These are phyloP conservation scores for Coemansia sp. DNA, from an alignment of 192 early-diverging fungal species.

Conservation along the genomic window DNA sequence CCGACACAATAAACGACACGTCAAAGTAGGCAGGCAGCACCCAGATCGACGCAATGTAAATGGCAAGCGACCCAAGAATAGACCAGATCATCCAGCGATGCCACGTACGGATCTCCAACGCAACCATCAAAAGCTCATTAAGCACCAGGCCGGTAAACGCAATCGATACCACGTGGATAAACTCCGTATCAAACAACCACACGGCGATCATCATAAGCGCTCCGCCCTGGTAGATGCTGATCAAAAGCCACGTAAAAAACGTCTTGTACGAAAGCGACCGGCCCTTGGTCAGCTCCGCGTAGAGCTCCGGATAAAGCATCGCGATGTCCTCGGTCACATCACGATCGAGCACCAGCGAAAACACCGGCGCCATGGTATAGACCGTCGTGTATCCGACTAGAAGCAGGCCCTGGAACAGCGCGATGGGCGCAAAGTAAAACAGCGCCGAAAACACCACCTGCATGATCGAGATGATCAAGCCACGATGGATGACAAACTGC, in stretches of 20 bases:
- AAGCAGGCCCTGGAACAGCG: slow-evolving; percentile 84
- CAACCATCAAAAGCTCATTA: slow-evolving; percentile 96
- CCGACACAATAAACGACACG: slow-evolving; percentile 78
- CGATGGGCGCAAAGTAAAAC: slow-evolving; percentile 97
- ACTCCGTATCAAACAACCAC: slow-evolving; percentile 92
- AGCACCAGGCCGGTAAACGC: slow-evolving; percentile 91
- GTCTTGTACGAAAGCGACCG: slow-evolving; percentile 87
- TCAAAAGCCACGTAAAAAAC: slow-evolving; percentile 91
- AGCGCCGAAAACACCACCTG: slow-evolving; percentile 95
- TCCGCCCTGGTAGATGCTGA: slow-evolving; percentile 95
- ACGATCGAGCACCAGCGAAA: slow-evolving; percentile 88
- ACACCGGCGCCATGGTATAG: slow-evolving; percentile 96
- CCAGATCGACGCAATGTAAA: slow-evolving; percentile 88
- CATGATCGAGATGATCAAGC: slow-evolving; percentile 95
- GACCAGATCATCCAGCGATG: slow-evolving; percentile 86
- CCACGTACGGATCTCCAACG: slow-evolving; percentile 91
- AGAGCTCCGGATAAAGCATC: slow-evolving; percentile 87
- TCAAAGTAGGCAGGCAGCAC: slow-evolving; percentile 91
- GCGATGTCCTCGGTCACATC: slow-evolving; percentile 90
- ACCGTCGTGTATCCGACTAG: slow-evolving; percentile 93
- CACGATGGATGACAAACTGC: slow-evolving; percentile 97
- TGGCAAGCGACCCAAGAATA: slow-evolving; percentile 72
- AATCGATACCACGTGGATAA: slow-evolving; percentile 91
- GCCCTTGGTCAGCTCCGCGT: slow-evolving; percentile 93
- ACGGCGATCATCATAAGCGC: slow-evolving; percentile 93